Conservation (phyloP, 768 basidiomycete species). For the Artomyces pyxidatus region DNA sequence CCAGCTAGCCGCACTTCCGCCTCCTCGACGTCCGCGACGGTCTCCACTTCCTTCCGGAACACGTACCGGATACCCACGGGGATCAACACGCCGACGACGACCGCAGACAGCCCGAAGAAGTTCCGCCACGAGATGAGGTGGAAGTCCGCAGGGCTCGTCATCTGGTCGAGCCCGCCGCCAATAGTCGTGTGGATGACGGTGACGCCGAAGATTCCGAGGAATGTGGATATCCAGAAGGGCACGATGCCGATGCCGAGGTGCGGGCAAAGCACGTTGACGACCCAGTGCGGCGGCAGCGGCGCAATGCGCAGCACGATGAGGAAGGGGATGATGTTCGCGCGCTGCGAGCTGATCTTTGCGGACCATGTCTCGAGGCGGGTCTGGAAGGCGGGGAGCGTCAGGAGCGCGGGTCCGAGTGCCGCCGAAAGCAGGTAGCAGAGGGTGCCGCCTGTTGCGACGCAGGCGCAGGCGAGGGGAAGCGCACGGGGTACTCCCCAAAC, state of each 20-base stretch:
- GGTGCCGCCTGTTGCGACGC: constrained; percentile 84
- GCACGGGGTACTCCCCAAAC: constrained; percentile 88
- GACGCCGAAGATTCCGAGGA: constrained; percentile 85
- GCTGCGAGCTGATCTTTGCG: constrained; percentile 67
- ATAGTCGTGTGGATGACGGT: constrained; percentile 94
- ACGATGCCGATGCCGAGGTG: constrained; percentile 83
- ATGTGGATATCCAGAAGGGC: constrained; percentile 87
- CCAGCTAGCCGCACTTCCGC: constrained; percentile 29
- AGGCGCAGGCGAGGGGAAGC: constrained; percentile 83
- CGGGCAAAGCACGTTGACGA: constrained; percentile 86
- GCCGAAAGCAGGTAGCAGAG: constrained; percentile 91
- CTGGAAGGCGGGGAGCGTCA: constrained; percentile 81
- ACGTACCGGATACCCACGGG: constrained; percentile 85
- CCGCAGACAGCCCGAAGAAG: constrained; percentile 75
- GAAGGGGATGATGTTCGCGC: constrained; percentile 82
- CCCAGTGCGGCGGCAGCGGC: constrained; percentile 94
- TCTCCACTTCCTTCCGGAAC: constrained; percentile 57
- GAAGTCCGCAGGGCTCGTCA: constrained; percentile 92
- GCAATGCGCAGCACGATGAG: constrained; percentile 93
- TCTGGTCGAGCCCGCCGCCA: constrained; percentile 85
- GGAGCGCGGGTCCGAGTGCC: constrained; percentile 85
- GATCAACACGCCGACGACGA: constrained; percentile 88
- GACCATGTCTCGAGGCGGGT: constrained; percentile 77
- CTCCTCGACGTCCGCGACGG: constrained; percentile 27
- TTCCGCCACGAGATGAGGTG: constrained; percentile 90